Evolutionary conservation across 2,329 filamentous ascomycete genomes (phyloP).

Genomic region (Ramularia endophylla): DNA sequence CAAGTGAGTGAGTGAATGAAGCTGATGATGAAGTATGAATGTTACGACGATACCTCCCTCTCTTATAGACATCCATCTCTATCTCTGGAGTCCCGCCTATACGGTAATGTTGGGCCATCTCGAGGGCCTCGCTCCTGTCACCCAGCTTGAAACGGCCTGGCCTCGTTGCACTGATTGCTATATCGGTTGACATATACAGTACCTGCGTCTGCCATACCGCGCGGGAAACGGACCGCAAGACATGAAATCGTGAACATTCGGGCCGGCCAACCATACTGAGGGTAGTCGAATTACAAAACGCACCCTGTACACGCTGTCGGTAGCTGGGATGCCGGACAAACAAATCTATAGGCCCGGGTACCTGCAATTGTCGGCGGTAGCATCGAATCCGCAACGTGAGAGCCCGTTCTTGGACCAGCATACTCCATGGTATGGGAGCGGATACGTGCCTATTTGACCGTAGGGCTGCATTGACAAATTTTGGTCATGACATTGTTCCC

Average conservation of each 20-base stretch:
- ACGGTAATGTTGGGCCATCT: no score
- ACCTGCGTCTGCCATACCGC: not conserved
- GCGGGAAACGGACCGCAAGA: no score
- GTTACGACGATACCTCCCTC: slow-evolving; percentile 2
- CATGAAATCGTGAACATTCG: not conserved
- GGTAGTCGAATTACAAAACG: not conserved
- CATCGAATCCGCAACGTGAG: no score
- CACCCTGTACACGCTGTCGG: not conserved
- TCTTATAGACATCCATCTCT: slow-evolving; percentile 6
- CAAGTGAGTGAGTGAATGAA: not conserved
- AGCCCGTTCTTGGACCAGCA: no score
- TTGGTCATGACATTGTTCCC: no score
- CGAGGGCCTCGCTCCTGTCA: slow-evolving; percentile 5
- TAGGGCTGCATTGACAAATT: no score
- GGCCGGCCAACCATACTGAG: not conserved
- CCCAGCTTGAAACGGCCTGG: slow-evolving; percentile 9
- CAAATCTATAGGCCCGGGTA: no score
- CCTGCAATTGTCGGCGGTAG: no score
- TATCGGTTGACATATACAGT: slow-evolving; percentile 8
- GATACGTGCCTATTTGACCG: no score
- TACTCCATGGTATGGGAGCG: no score
- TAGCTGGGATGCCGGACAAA: no score
- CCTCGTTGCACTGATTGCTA: slow-evolving; percentile 18
- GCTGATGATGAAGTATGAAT: slow-evolving; percentile 1
- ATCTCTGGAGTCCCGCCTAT: not conserved